Evolutionary conservation across 2,329 filamentous ascomycete genomes (phyloP).

Genomic region (Diplodia scrobiculata): DNA sequence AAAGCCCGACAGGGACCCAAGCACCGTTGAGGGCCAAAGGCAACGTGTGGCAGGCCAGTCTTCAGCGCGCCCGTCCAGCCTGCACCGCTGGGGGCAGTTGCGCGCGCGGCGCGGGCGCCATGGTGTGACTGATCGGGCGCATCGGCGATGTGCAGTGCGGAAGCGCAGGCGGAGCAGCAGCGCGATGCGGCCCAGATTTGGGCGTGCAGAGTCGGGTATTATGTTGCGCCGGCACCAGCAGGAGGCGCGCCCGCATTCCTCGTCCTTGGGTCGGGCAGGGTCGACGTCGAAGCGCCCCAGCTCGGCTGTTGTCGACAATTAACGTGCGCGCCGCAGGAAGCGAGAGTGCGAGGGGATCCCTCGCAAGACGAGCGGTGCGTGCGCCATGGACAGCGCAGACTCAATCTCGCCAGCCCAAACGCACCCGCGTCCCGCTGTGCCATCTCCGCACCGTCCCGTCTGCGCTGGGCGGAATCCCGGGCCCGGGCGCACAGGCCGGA

Average conservation of each 20-base stretch:
- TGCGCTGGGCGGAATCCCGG: slow-evolving; percentile 16
- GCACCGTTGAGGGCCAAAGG: slow-evolving; percentile 6
- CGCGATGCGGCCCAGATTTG: no score
- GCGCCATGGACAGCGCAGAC: not conserved
- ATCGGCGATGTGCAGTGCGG: slow-evolving; percentile 14
- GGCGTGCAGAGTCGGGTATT: slow-evolving; percentile 4
- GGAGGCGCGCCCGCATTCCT: not conserved
- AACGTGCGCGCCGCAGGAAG: slow-evolving; percentile 13
- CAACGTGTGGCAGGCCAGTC: not conserved
- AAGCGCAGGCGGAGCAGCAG: no score
- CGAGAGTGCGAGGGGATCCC: slow-evolving; percentile 15
- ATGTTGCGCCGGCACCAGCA: not conserved
- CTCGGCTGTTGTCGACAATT: not conserved
- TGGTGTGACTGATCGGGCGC: slow-evolving; percentile 14
- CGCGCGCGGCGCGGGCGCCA: not conserved
- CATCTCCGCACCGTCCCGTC: slow-evolving; percentile 25
- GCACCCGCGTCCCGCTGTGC: slow-evolving; percentile 17
- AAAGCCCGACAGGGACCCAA: slow-evolving; percentile 20
- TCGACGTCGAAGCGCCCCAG: not conserved
- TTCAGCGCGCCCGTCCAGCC: not conserved
- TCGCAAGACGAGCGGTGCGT: not conserved
- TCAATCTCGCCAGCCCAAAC: slow-evolving; percentile 24
- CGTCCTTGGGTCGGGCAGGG: not conserved
- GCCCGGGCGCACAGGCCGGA: slow-evolving; percentile 7
- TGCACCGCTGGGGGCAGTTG: no score